Percentiles rank a stretch among this genome's conserved stretches.
Evolutionary conservation across 2,329 filamentous ascomycete genomes (phyloP).

Genomic region (Cercospora nicotianae): DNA sequence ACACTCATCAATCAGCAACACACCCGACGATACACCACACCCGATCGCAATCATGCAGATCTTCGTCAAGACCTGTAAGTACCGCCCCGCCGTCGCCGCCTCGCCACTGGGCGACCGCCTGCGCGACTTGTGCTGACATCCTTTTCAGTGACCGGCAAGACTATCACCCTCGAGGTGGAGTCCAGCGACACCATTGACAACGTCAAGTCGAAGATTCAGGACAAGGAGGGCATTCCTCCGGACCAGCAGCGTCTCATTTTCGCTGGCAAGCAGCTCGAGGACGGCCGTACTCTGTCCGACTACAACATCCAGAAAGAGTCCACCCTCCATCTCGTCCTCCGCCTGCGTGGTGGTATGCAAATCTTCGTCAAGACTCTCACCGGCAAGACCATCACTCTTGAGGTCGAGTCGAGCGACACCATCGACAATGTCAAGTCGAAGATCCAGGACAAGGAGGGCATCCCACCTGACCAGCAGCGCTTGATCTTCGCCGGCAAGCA

Average conservation of each 20-base stretch:
- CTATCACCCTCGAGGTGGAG: conserved; percentile 67
- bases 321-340: conserved; percentile 65
- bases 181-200: conserved; percentile 90
- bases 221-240: conserved; percentile 95
- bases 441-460: conserved; percentile 99
- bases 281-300: conserved; percentile 84
- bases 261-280: conserved; percentile 93
- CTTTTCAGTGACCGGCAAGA: conserved; percentile 62
- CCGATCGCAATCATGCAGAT: conserved; percentile 71
- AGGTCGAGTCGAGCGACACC: conserved; percentile 98
- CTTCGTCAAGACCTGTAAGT: conserved; percentile 94
- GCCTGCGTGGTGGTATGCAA: conserved; percentile 67
- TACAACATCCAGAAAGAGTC: conserved; percentile 87
- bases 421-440: conserved; percentile 99
- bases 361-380: conserved; percentile 99
- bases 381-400: conserved; percentile 99
- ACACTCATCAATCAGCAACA: conserved; percentile 13
- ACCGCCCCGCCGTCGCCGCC: conserved; percentile 36
- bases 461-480: conserved; percentile 96
- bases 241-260: conserved; percentile 97
- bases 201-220: conserved; percentile 95
- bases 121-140: conserved; percentile 37
- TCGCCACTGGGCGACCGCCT: conserved; percentile 17
- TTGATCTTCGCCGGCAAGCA: conserved; percentile 99
- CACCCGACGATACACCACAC: conserved; percentile 23